phyloP scores from a whole-genome alignment of 805 yeast species.

The Scheffersomyces coipomensis region DNA sequence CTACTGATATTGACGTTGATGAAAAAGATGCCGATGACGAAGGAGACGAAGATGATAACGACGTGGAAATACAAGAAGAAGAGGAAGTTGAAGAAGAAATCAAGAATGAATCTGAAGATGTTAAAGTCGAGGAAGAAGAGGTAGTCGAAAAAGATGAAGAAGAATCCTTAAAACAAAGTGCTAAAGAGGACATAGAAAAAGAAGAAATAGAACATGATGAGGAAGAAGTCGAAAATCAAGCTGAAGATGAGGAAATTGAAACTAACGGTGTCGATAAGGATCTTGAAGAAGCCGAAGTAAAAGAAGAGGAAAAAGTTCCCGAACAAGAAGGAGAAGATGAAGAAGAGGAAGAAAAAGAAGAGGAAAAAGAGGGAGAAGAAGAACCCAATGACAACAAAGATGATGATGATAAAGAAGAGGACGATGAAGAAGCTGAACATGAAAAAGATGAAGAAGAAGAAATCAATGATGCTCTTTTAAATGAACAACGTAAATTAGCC shows the following conservation, averaged over 20 bases:
- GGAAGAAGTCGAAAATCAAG: slow-evolving; percentile 18
- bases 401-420: slow-evolving; percentile 10
- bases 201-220: slow-evolving; percentile 17
- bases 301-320: slow-evolving; percentile 13
- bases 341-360: slow-evolving; percentile 11
- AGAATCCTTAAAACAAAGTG: slow-evolving; percentile 1
- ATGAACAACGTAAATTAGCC: slow-evolving; percentile 57
- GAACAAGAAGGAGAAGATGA: slow-evolving; percentile 13
- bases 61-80: slow-evolving; percentile 1
- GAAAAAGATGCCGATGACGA: slow-evolving; percentile 1
- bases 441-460: slow-evolving; percentile 11
- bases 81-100: not conserved
- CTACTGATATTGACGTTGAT: not conserved
- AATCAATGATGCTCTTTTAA: slow-evolving; percentile 21
- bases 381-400: slow-evolving; percentile 15
- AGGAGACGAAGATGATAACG: not conserved
- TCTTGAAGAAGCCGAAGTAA: slow-evolving; percentile 17
- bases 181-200: slow-evolving; percentile 13
- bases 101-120: slow-evolving; percentile 1
- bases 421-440: slow-evolving; percentile 9
- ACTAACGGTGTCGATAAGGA: slow-evolving; percentile 14
- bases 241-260: slow-evolving; percentile 11
- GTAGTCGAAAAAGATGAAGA: slow-evolving; percentile 8
- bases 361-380: slow-evolving; percentile 12
- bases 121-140: not conserved